Evolutionary conservation across 176 grass and related monocot genomes (phyloP), one percentile per base, ranked within the genome.

Genomic region (Tillandsia leiboldiana): DNA sequence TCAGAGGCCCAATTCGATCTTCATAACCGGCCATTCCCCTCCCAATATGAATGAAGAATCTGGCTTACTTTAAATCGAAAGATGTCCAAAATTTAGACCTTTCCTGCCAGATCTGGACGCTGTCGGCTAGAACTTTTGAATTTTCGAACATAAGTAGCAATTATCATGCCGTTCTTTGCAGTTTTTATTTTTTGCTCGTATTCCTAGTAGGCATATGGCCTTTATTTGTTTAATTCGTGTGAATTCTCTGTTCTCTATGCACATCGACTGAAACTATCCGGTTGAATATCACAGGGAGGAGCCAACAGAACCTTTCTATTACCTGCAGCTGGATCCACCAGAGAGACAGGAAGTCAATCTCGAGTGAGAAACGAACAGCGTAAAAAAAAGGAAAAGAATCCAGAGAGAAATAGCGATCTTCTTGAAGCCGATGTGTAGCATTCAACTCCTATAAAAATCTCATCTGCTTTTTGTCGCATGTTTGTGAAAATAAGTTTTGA

Each of bases 301-400:
- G 48, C 89, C 82, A 51, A 90, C 80, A 0, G 82, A 92, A 74
- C 84, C 84, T 7, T 97, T 78, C 65, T 79, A 73, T 29, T 90
- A 90, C 75, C 72, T 97, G 48, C 77, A 90, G 69, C 67, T 97
- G 69, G 86, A 97, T 86, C 84, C 84, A 74, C 89, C 84, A 8
- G 90, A 75, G 67, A 87, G 84, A 22, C 74, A 78, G 50, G 89
- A 97, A 67, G 63, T 73, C 68, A 87, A 90, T 65, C 63, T 83
- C 63, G 89, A 97, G 24, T 87, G 56, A 42, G 33, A 61, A 61
- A 61, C 10, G 52, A 56, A n/a, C 33, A 7, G 15, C 15, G 56
- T 20, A 61, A 61, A 22, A 17, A 17, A 15, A 9, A 14, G 5
- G 7, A 9, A 10, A 61, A 22, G 56, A n/a, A 61, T 15, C 4